Evolutionary conservation across 2,329 filamentous ascomycete genomes (phyloP), one percentile per base, ranked within the genome.

Genomic region (Fusarium abutilonis): DNA sequence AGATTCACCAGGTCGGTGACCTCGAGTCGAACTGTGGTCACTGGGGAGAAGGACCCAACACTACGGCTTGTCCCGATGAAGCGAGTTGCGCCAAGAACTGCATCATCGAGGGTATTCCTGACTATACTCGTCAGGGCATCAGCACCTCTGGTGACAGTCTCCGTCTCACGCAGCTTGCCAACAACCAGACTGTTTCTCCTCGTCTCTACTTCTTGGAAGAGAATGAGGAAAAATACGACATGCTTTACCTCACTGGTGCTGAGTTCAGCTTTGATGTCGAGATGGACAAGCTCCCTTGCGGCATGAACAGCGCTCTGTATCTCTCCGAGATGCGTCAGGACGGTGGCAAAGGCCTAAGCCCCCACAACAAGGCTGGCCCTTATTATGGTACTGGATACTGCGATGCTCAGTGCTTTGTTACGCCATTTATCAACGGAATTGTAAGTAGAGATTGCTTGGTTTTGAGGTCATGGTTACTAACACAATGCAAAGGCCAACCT

Each of bases 241-340:
- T 84, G 70, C 80, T 89, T 71, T 78, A 86, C 59, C 77, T 89
- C 45, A 80, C 83, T 23, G 85, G 84, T 68, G 75, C 82, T 62
- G 87, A 90, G 72, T 83, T 90, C 70, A 83, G 83, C 13, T 89
- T 90, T 52, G 86, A 89, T 42, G 86, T 89, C 5, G 87, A 90
- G 67, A 81, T 87, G 39, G 87, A 85, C 23, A 81, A 83, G 64
- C 78, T 89, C 29, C 84, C 85, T 13, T 90, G 88, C 64, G 88
- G 88, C 54, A 78, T 90, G 71, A 90, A 90, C 73, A 87, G 87
- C 57, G 87, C 87, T 15, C 72, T 89, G 29, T 89, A 89, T 75
- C 82, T 89, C 13, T 77, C 76, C 17, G 77, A 80, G 72, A 81
- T 81, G 79, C 80, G 84, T 10, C 76, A 79, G 7, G 84, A 88